Base-by-base conservation (phyloP, 192 early-diverging fungal species). In the Coemansia umbellata region DNA sequence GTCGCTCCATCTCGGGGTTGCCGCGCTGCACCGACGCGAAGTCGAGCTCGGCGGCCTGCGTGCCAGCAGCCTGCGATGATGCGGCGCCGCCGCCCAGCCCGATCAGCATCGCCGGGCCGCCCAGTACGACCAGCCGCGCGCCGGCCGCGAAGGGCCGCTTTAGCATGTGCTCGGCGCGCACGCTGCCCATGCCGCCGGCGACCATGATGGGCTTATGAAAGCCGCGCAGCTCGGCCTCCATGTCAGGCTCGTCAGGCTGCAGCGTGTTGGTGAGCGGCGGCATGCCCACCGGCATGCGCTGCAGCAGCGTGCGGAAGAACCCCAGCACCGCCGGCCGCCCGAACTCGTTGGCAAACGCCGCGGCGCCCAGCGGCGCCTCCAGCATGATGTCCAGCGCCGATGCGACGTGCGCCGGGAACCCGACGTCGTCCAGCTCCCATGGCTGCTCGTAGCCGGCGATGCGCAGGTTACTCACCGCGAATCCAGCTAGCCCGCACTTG, bases 141-240 rank as follows among this genome's bases (percentile, higher is more conserved):
- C 87, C 94, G 2, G 91, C 83, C 6, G 74, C 63, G 53, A 99
- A 96, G 47, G 83, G 77, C 55, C 86, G 79, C 77, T 99, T 99
- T 47, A 84, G 83, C 41, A 93, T 84, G 33, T 98, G 94, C 79
- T 84, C 80, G 35, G 89, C 88, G 24, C 93, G 85, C 39, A 99
- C 86, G 31, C 87, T 88, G 55, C 97, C 97, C 52, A 98, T 78
- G 40, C 97, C 97, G 59, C 97, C 97, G 14, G 97, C 95, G 55
- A 99, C 84, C 97, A 98, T 99, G 55, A 99, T 98, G 14, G 97
- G 97, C 76, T 99, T 99, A 76, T 98, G 95, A 79, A 93, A 99
- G 7, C 97, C 97, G 48, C 95, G 87, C 55, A 90, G 63, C 66
- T 94, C 94, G 36, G 53, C 56, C 44, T 55, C 60, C 24, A 68